Conservation (phyloP, 345 rosid species). For the Turnera subulata region DNA sequence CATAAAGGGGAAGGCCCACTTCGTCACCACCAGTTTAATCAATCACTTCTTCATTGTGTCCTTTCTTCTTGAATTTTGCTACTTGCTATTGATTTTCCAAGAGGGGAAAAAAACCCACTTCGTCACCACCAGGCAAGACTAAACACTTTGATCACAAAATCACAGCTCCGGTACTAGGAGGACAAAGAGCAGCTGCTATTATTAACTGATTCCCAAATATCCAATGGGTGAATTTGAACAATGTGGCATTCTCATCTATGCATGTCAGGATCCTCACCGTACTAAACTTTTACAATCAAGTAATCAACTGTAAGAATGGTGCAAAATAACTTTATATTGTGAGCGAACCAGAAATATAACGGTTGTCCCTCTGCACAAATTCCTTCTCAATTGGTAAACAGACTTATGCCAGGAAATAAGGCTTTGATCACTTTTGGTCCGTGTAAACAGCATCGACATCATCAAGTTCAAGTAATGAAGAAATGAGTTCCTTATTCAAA, state of each 20-base stretch:
- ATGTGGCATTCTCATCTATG: no score
- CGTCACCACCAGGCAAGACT: no score
- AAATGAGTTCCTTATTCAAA: slow-evolving; percentile 78
- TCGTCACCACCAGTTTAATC: no score
- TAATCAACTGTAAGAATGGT: not conserved
- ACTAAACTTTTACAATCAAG: not conserved
- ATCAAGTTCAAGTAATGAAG: slow-evolving; percentile 78
- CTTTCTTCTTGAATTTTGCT: not conserved
- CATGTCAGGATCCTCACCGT: no score
- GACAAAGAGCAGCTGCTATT: no score
- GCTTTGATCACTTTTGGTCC: slow-evolving; percentile 56
- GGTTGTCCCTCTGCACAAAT: not conserved
- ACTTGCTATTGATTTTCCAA: not conserved
- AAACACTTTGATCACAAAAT: no score
- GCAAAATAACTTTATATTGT: not conserved
- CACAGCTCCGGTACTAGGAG: no score
- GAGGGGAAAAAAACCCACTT: no score
- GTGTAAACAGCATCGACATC: slow-evolving; percentile 89
- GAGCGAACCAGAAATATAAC: not conserved
- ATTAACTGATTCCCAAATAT: no score
- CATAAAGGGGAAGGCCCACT: slow-evolving; percentile 73
- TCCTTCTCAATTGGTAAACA: slow-evolving; percentile 6
- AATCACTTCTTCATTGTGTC: no score
- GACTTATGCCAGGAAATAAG: not conserved
- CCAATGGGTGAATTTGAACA: no score